Evolutionary conservation across 2,329 filamentous ascomycete genomes (phyloP), one percentile per base, ranked within the genome.

Genomic region (Beauveria australis): DNA sequence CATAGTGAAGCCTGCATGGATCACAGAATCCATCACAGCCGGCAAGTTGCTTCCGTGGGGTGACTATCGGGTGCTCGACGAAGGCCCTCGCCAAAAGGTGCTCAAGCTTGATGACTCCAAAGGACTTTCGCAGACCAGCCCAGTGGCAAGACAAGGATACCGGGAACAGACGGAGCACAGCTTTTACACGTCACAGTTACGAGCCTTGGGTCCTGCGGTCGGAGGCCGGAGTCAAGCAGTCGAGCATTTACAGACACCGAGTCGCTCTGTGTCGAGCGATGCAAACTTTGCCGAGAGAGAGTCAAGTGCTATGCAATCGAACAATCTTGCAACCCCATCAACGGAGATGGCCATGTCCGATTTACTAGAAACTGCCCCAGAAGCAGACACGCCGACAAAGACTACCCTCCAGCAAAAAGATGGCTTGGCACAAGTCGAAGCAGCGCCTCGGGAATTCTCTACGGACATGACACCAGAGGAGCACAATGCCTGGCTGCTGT

Each of bases 1-100:
- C 51, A 90, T 99, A 43, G 94, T 97, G 55, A 96, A 94, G 73
- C 94, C 94, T 1, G 87, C 91, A 22, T 99, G 94, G 94, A 84
- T 99, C 3, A 87, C 91, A 16, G 93, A 99, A 67, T 97, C 92
- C 63, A 84, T 97, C 51, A 80, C 84, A 61, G 89, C 90, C 7
- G 91, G 91, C 6, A 89, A 84, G 67, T 75, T 97, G 49, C 78
- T 97, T 30, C 88, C 93, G 0, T 99, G 95, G 94, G 81, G 89
- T 63, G 79, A 86, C 14, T 99, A 94, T 70, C 85, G 91, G 33
- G 86, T 97, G 0, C 77, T 97, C 4, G 89, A 94, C 65, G 91
- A 96, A 71, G 92, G 91, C 0, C 84, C 87, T 0, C 84, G 86
- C 10, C 94, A 99, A 73, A 91, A 89, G 67, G 81, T 92, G 1